Evolutionary conservation across 2,329 filamentous ascomycete genomes (phyloP).

Genomic region (Alternaria burnsii): DNA sequence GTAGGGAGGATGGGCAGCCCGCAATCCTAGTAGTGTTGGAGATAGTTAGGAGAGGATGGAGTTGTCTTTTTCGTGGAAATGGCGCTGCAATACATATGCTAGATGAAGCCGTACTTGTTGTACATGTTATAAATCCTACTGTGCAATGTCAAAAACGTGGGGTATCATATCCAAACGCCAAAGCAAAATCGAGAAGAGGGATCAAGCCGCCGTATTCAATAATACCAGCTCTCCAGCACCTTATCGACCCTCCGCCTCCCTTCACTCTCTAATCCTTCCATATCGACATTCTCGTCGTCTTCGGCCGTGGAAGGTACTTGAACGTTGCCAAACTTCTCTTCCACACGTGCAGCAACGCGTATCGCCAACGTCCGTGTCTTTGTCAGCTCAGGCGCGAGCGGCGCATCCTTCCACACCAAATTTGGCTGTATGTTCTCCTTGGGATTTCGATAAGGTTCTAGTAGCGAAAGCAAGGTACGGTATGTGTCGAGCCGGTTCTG

Average conservation of each 20-base stretch:
- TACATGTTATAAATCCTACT: not conserved
- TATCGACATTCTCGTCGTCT: constrained; percentile 34
- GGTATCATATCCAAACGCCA: constrained; percentile 26
- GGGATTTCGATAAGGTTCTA: constrained; percentile 63
- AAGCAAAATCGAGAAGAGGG: not conserved
- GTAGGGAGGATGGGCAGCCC: not conserved
- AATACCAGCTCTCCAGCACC: constrained; percentile 37
- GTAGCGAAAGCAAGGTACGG: constrained; percentile 58
- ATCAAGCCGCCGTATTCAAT: not conserved
- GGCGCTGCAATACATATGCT: not conserved
- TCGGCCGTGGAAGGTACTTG: constrained; percentile 39
- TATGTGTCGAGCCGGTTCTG: constrained; percentile 59
- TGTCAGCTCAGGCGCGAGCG: constrained; percentile 71
- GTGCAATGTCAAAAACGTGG: not conserved
- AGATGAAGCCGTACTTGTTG: not conserved
- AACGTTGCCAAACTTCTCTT: constrained; percentile 40
- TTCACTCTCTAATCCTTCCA: constrained; percentile 27
- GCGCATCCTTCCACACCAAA: constrained; percentile 70
- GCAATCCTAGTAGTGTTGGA: constrained; percentile 21
- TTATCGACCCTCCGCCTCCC: constrained; percentile 37
- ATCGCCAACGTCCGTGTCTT: constrained; percentile 68
- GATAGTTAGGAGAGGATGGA: not conserved
- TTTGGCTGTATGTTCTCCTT: constrained; percentile 67
- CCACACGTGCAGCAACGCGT: constrained; percentile 48
- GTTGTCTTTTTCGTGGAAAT: too few species aligned